Percentiles rank a stretch among this genome's conserved stretches.
These are phyloP conservation scores for Epichloe gansuensis DNA, from an alignment of 2,329 filamentous ascomycete species.

Conservation along the genomic window DNA sequence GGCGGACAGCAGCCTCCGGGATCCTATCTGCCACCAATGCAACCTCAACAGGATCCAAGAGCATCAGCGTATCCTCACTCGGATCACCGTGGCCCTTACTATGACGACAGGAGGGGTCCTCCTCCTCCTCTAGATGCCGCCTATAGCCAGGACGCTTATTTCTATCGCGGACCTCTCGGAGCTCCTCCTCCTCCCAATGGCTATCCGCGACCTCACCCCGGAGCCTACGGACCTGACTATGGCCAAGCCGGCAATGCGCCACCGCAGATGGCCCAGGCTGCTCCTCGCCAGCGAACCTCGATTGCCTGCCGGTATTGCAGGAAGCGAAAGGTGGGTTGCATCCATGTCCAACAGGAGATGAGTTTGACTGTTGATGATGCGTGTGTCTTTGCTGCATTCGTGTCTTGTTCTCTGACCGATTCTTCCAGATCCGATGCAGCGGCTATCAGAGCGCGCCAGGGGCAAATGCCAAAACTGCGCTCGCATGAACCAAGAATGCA, in stretches of 20 bases:
- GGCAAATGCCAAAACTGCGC: slow-evolving; percentile 50
- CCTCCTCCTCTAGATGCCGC: slow-evolving; percentile 15
- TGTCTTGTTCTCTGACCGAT: slow-evolving; percentile 1
- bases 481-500: slow-evolving; percentile 49
- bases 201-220: slow-evolving; percentile 16
- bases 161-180: slow-evolving; percentile 20
- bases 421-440: slow-evolving; percentile 44
- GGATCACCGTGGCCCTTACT: slow-evolving; percentile 27
- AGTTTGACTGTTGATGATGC: not conserved
- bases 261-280: slow-evolving; percentile 33
- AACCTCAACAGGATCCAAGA: slow-evolving; percentile 23
- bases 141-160: slow-evolving; percentile 23
- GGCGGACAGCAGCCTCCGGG: slow-evolving; percentile 18
- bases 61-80: slow-evolving; percentile 25
- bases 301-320: slow-evolving; percentile 49
- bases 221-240: slow-evolving; percentile 23
- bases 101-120: slow-evolving; percentile 20
- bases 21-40: slow-evolving; percentile 27
- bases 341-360: slow-evolving; percentile 3
- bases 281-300: slow-evolving; percentile 45
- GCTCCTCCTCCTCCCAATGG: slow-evolving; percentile 19
- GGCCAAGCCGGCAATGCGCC: slow-evolving; percentile 22
- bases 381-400: too few species aligned
- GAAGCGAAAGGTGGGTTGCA: slow-evolving; percentile 41
- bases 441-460: slow-evolving; percentile 45